These are phyloP conservation scores for Alternaria incomplexa DNA, from an alignment of 2,329 filamentous ascomycete genomes.

Conservation along the genomic window DNA sequence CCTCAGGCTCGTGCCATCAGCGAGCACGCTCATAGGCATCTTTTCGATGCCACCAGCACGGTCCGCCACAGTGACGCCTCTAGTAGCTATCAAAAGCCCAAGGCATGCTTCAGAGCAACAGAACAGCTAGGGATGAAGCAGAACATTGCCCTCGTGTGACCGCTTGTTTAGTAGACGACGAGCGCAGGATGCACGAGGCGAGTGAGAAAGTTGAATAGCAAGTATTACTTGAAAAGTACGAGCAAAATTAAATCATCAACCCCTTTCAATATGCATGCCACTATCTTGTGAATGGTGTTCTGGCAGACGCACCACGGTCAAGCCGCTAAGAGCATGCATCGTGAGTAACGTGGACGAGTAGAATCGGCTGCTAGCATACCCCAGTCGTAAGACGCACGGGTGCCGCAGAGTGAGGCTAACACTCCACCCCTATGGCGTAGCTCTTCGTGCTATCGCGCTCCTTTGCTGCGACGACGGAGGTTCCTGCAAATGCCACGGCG, in stretches of 20 bases:
- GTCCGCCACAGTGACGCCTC: constrained; percentile 24
- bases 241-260: constrained; percentile 19
- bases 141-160: not conserved
- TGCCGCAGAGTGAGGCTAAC: constrained; percentile 41
- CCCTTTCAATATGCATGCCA: constrained; percentile 11
- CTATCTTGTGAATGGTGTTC: constrained; percentile 15
- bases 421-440: constrained; percentile 34
- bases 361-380: constrained; percentile 27
- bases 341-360: constrained; percentile 45
- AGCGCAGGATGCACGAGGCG: constrained; percentile 20
- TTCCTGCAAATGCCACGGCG: constrained; percentile 25
- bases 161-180: not conserved
- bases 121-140: constrained; percentile 3
- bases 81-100: constrained; percentile 29
- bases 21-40: constrained; percentile 19
- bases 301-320: constrained; percentile 16
- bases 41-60: constrained; percentile 9
- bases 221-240: constrained; percentile 21
- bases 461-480: constrained; percentile 25
- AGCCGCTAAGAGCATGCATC: constrained; percentile 30
- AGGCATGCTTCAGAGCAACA: constrained; percentile 3
- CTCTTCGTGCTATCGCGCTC: constrained; percentile 37
- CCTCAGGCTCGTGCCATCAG: constrained; percentile 16
- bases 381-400: constrained; percentile 26
- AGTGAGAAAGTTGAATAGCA: constrained; percentile 18